A percentile compares a stretch with the other conserved stretches of the same genome.
Evolutionary conservation across 306 rosid genomes (phyloP).

Genomic region (Erythrophleum fordii): DNA sequence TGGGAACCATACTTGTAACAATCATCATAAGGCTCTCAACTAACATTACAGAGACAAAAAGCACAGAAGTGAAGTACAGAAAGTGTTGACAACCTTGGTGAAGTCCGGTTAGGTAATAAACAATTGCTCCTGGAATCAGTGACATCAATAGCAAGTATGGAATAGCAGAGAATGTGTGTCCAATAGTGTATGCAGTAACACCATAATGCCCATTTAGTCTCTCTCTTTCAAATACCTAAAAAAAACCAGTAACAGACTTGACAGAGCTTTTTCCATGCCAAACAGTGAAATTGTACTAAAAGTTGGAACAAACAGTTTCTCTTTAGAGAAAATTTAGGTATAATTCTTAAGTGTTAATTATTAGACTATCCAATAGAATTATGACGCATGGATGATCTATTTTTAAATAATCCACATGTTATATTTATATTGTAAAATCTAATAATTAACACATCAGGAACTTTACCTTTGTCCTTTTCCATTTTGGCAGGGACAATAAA

Average conservation of each 20-base stretch:
- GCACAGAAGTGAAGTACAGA: slow-evolving; percentile 34
- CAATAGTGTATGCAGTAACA: slow-evolving; percentile 46
- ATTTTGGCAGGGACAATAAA: background rate
- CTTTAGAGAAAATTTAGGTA: background rate
- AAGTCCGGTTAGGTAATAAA: slow-evolving; percentile 54
- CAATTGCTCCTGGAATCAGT: slow-evolving; percentile 52
- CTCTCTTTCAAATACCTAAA: slow-evolving; percentile 61
- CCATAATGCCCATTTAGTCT: slow-evolving; percentile 65
- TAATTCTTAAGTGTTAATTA: too few relatives aligned
- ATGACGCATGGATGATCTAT: too few relatives aligned
- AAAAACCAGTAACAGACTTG: background rate
- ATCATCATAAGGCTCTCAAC: slow-evolving; percentile 77
- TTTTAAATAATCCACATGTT: too few relatives aligned
- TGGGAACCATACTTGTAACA: slow-evolving; percentile 57
- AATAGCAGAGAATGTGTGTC: slow-evolving; percentile 57
- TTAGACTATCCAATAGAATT: background rate
- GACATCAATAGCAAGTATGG: slow-evolving; percentile 54
- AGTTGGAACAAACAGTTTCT: background rate
- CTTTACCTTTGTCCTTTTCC: background rate
- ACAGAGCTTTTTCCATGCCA: background rate
- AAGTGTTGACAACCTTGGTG: slow-evolving; percentile 42
- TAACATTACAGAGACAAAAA: slow-evolving; percentile 52
- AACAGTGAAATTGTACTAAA: background rate
- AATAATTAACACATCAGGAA: too few relatives aligned
- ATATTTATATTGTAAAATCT: too few relatives aligned